These are phyloP conservation scores for Elaeagnus macrophylla DNA, from an alignment of 306 rosid species.

Conservation along the genomic window DNA sequence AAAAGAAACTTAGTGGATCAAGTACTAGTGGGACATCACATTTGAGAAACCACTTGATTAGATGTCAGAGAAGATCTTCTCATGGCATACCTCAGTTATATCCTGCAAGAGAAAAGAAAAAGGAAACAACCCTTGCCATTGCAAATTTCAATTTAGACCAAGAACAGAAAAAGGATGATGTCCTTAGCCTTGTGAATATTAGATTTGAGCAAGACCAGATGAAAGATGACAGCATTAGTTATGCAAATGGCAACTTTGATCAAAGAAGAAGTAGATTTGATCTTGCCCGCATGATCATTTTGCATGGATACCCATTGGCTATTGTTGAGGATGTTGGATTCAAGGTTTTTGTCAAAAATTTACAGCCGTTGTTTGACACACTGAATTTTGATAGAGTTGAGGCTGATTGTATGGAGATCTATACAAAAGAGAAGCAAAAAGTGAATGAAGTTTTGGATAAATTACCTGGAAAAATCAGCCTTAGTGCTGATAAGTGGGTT, in stretches of 20 bases:
- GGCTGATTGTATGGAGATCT: slow-evolving; percentile 89
- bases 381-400: slow-evolving; percentile 63
- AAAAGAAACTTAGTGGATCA: slow-evolving; percentile 95
- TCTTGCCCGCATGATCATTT: slow-evolving; percentile 94
- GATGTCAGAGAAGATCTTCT: slow-evolving; percentile 83
- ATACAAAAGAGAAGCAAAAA: slow-evolving; percentile 73
- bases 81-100: slow-evolving; percentile 56
- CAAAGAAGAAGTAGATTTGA: slow-evolving; percentile 86
- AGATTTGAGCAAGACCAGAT: slow-evolving; percentile 78
- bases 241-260: slow-evolving; percentile 57
- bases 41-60: slow-evolving; percentile 84
- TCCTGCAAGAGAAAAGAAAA: slow-evolving; percentile 75
- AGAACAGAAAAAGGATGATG: slow-evolving; percentile 69
- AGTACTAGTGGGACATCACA: slow-evolving; percentile 99
- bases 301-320: slow-evolving; percentile 91
- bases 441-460: slow-evolving; percentile 84
- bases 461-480: slow-evolving; percentile 87
- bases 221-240: slow-evolving; percentile 51
- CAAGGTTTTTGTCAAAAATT: slow-evolving; percentile 77
- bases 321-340: slow-evolving; percentile 96
- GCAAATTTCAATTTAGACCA: slow-evolving; percentile 54
- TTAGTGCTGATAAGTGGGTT: slow-evolving; percentile 78
- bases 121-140: slow-evolving; percentile 62
- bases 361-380: slow-evolving; percentile 92
- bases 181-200: slow-evolving; percentile 65